These are phyloP conservation scores for Aspergillus funiculosus DNA, from an alignment of 495 filamentous ascomycete species.

Conservation along the genomic window DNA sequence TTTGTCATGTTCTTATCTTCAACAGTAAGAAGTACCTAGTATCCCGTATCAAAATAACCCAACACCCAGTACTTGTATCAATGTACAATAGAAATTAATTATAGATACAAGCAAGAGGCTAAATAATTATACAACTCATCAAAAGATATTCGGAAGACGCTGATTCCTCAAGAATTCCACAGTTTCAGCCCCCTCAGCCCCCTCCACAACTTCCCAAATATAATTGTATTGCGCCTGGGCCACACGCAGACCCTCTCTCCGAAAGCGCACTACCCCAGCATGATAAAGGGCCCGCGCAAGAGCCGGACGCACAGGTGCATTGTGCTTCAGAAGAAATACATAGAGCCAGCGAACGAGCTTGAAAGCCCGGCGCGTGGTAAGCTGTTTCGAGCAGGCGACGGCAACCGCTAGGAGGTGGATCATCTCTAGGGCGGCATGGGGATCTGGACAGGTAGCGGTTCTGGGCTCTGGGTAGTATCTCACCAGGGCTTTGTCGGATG, in stretches of 20 bases:
- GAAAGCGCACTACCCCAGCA: slow-evolving; percentile 40
- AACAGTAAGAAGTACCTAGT: too few species aligned
- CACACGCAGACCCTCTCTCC: slow-evolving; percentile 27
- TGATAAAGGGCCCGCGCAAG: slow-evolving; percentile 44
- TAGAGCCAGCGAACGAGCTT: slow-evolving; percentile 39
- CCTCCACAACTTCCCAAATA: slow-evolving; percentile 31
- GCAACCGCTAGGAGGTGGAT: slow-evolving; percentile 37
- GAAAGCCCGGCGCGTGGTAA: slow-evolving; percentile 35
- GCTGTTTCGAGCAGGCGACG: slow-evolving; percentile 27
- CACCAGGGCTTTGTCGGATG: slow-evolving; percentile 29
- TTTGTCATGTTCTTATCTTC: too few species aligned
- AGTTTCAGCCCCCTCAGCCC: slow-evolving; percentile 33
- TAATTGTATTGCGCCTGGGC: slow-evolving; percentile 28
- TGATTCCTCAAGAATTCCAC: slow-evolving; percentile 21
- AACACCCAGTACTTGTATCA: too few species aligned
- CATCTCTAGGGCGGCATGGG: slow-evolving; percentile 33
- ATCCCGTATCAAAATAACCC: too few species aligned
- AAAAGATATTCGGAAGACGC: background rate
- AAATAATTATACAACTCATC: background rate
- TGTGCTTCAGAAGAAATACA: slow-evolving; percentile 29
- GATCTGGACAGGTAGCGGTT: slow-evolving; percentile 27
- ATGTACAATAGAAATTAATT: too few species aligned
- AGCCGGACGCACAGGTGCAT: slow-evolving; percentile 34
- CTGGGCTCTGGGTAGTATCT: slow-evolving; percentile 26
- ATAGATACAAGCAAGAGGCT: background rate